phyloP scores from a whole-genome alignment of 495 filamentous ascomycete species.

The Aspergillus sclerotiicarbonarius region DNA sequence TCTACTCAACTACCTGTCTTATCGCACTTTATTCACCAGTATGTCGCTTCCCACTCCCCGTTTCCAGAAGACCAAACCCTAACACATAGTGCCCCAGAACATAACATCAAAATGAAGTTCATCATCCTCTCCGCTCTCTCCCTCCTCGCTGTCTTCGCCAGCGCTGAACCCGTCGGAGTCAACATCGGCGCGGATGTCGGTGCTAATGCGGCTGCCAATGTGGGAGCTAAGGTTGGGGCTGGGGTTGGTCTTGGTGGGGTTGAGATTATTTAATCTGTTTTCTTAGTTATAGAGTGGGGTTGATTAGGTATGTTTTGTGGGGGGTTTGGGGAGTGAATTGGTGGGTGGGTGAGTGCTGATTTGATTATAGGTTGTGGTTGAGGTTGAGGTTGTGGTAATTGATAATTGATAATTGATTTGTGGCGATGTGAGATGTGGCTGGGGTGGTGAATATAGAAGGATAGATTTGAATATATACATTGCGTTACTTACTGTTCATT shows the following conservation, averaged over 20 bases:
- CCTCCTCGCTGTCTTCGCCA: conserved; percentile 2
- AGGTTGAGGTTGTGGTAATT: background rate
- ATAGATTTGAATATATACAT: background rate
- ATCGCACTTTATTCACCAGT: too few relatives aligned
- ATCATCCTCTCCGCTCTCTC: background rate
- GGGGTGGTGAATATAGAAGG: background rate
- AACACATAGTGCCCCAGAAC: too few relatives aligned
- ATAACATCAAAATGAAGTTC: background rate
- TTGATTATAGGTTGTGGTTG: background rate
- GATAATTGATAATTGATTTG: background rate
- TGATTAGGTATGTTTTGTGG: background rate
- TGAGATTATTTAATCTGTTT: too few relatives aligned
- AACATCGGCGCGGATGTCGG: background rate
- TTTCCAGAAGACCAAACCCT: too few relatives aligned
- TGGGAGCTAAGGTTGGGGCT: background rate
- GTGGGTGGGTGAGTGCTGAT: background rate
- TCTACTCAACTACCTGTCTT: too few relatives aligned
- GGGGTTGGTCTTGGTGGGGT: background rate
- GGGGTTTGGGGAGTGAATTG: background rate
- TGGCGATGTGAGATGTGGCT: too few relatives aligned
- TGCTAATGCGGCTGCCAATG: background rate
- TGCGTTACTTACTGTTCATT: background rate
- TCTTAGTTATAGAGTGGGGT: too few relatives aligned
- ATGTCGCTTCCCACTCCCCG: too few relatives aligned
- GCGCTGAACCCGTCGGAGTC: background rate